Conservation (phyloP, 2,329 filamentous ascomycete species). For the Sordariomycetes sp. region DNA sequence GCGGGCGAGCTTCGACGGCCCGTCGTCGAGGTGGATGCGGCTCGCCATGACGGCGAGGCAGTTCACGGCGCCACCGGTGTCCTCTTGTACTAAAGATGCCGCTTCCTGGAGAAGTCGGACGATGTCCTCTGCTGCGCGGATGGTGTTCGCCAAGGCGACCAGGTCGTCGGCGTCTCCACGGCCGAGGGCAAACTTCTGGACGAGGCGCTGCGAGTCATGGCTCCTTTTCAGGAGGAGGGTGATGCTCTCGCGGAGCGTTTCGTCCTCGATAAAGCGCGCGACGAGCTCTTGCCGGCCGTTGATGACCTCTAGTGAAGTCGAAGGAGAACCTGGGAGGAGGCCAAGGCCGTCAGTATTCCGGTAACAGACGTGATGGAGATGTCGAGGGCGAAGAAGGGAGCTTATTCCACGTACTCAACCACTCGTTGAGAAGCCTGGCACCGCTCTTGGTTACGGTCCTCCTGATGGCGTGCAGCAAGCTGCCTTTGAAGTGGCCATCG, state of each 20-base stretch:
- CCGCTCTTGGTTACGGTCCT: slow-evolving; percentile 88
- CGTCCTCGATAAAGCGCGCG: slow-evolving; percentile 53
- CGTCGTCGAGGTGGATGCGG: slow-evolving; percentile 50
- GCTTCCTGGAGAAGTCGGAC: slow-evolving; percentile 27
- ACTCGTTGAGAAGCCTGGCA: slow-evolving; percentile 67
- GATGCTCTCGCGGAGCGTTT: slow-evolving; percentile 57
- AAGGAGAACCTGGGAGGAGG: slow-evolving; percentile 49
- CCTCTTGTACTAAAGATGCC: slow-evolving; percentile 5
- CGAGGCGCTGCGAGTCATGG: slow-evolving; percentile 75
- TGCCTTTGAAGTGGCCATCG: slow-evolving; percentile 68
- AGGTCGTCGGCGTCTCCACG: slow-evolving; percentile 88
- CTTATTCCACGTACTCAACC: slow-evolving; percentile 43
- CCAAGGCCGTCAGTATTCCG: not conserved
- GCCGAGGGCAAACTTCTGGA: slow-evolving; percentile 89
- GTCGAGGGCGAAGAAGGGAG: not conserved
- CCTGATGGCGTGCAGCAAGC: slow-evolving; percentile 78
- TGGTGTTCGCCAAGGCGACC: slow-evolving; percentile 68
- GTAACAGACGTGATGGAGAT: slow-evolving; percentile 12
- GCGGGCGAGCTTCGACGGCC: slow-evolving; percentile 51
- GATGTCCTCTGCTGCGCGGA: slow-evolving; percentile 59
- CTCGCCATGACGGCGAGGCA: slow-evolving; percentile 32
- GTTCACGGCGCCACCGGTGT: slow-evolving; percentile 4
- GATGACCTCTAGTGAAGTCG: slow-evolving; percentile 72
- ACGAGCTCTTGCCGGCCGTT: slow-evolving; percentile 72
- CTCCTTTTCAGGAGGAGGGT: slow-evolving; percentile 56